Base-by-base conservation (phyloP, 1,284 basidiomycete genomes). In the Puccinia triticina region DNA sequence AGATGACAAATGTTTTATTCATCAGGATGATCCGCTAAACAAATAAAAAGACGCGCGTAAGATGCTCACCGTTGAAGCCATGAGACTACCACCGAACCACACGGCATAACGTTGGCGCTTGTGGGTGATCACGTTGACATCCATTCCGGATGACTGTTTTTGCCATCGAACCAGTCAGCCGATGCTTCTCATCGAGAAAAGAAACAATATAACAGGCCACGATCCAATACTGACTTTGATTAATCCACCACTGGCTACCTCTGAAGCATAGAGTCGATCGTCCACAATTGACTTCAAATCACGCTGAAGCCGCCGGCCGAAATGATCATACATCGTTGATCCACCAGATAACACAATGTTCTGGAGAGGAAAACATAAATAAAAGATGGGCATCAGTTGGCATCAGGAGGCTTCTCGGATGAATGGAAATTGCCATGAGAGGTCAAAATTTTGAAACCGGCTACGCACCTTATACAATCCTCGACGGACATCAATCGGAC, bases 291-390 rank as follows among this genome's bases (percentile, higher is more conserved):
- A 92, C 88, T 96, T 96, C 79, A 99, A 89, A 87, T 99, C 97
- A 80, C 96, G 92, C 89, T 98, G 96, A 84, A 99, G 90, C 80
- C 97, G 92, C 86, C 94, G 92, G 23, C 95, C 95, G 87, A 99
- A 99, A 89, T 98, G 93, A 85, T 97, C 93, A 89, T 96, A 97
- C 95, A 96, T 96, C 75, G 95, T 98, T 21, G 93, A 95, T n/a
- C 95, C 95, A 79, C 95, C 95, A 0, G 93, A 94, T 7, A 97
- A 88, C 23, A 98, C 95, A 84, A 97, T 97, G 88, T 97, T 96
- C 92, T 93, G 83, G 66, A 46, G 66, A 23, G n/a, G 37, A 43
- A 66, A 40, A 66, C 26, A 43, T n/a, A 26, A 46, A n/a, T 40
- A 53, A 67, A 61, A 8, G 37, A 26, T n/a, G 43, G 10, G 18